Conservation (phyloP, 2,329 filamentous ascomycete genomes). For the Drechslera avenae region DNA sequence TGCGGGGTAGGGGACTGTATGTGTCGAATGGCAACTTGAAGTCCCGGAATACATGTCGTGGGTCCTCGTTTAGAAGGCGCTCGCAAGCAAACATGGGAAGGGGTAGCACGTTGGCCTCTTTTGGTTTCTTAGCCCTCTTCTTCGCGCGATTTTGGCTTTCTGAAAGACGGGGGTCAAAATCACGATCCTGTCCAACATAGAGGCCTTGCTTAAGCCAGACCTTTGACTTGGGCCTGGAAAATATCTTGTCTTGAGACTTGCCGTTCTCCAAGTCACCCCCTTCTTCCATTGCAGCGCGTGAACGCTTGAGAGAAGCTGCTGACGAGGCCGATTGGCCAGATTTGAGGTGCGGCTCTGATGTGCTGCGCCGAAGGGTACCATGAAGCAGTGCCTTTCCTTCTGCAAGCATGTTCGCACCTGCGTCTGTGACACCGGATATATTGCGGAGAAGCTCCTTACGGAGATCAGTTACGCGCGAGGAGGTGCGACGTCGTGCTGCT, state of each 20-base stretch:
- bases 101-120: slow-evolving; percentile 67
- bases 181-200: slow-evolving; percentile 77
- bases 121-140: slow-evolving; percentile 38
- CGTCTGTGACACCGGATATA: slow-evolving; percentile 35
- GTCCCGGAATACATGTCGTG: slow-evolving; percentile 60
- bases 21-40: slow-evolving; percentile 91
- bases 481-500: slow-evolving; percentile 40
- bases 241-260: slow-evolving; percentile 25
- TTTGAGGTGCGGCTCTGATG: slow-evolving; percentile 32
- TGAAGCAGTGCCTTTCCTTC: slow-evolving; percentile 45
- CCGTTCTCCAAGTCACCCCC: slow-evolving; percentile 21
- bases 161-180: slow-evolving; percentile 51
- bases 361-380: slow-evolving; percentile 34
- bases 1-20: slow-evolving; percentile 82
- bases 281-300: slow-evolving; percentile 26
- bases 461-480: slow-evolving; percentile 41
- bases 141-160: slow-evolving; percentile 53
- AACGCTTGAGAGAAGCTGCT: slow-evolving; percentile 28
- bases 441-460: slow-evolving; percentile 43
- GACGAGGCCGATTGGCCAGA: slow-evolving; percentile 19
- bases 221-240: slow-evolving; percentile 60
- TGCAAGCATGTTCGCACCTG: slow-evolving; percentile 41
- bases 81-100: slow-evolving; percentile 79
- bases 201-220: slow-evolving; percentile 82
- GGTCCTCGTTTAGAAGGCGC: slow-evolving; percentile 68